phyloP scores from a whole-genome alignment of 345 rosid species.

The Atalantia buxifolia region DNA sequence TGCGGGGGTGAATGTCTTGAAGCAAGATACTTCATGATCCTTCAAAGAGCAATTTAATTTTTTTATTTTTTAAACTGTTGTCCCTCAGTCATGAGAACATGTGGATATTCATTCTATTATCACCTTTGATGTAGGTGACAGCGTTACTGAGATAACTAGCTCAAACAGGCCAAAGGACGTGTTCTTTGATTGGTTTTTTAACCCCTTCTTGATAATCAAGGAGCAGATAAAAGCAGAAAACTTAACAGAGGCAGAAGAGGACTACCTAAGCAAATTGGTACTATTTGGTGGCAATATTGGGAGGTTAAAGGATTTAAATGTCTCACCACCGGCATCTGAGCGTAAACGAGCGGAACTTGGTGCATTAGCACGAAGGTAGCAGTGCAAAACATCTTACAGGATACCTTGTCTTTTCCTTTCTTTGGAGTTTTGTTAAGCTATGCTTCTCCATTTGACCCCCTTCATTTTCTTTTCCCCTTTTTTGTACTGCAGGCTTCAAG shows the following conservation, averaged over 20 bases:
- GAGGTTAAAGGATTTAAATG: constrained; percentile 51
- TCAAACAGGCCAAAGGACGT: constrained; percentile 77
- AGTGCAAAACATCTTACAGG: not conserved
- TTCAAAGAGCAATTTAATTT: not conserved
- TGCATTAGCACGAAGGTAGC: constrained; percentile 89
- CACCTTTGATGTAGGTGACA: constrained; percentile 43
- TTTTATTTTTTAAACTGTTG: not conserved
- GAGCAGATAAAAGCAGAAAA: constrained; percentile 85
- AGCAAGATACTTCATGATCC: not conserved
- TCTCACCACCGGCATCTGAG: constrained; percentile 64
- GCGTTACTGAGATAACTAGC: constrained; percentile 56
- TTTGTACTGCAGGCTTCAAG: constrained; percentile 54
- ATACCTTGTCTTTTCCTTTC: not conserved
- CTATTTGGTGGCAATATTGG: constrained; percentile 58
- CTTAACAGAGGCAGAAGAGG: constrained; percentile 67
- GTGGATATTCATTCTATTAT: constrained; percentile 12
- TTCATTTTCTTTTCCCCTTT: too few species aligned
- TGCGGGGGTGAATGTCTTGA: not conserved
- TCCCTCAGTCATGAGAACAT: not conserved
- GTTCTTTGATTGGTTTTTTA: constrained; percentile 89
- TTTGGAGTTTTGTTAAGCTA: not conserved
- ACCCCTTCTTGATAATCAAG: constrained; percentile 79
- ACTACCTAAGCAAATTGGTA: constrained; percentile 68
- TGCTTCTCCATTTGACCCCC: not conserved
- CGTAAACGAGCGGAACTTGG: constrained; percentile 80